Percentiles rank a stretch among this genome's conserved stretches.
These are phyloP conservation scores for Meyerozyma elateridarum DNA, from an alignment of 1,139 yeast genomes.

Conservation along the genomic window DNA sequence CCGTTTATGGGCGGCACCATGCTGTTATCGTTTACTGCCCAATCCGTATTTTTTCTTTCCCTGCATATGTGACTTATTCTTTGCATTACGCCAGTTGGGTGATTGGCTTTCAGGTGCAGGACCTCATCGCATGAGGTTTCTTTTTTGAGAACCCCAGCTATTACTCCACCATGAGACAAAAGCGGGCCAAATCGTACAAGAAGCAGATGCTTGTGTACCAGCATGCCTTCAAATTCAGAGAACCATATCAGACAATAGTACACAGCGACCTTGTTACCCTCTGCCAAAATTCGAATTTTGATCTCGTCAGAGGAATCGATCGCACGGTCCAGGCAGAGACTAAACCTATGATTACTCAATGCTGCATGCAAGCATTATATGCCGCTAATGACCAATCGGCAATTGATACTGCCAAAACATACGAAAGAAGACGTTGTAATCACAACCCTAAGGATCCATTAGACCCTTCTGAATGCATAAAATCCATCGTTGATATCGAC, in stretches of 20 bases:
- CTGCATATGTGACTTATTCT: too few relatives aligned
- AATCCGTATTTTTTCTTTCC: too few relatives aligned
- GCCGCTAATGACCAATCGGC: constrained; percentile 66
- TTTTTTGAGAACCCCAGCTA: background rate
- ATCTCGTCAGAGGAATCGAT: constrained; percentile 69
- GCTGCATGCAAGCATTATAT: constrained; percentile 86
- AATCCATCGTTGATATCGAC: constrained; percentile 60
- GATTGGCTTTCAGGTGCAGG: too few relatives aligned
- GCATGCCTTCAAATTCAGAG: constrained; percentile 86
- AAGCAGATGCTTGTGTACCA: constrained; percentile 84
- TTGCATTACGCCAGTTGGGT: too few relatives aligned
- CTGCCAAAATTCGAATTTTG: constrained; percentile 63
- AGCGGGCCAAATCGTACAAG: constrained; percentile 89
- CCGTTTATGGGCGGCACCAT: too few relatives aligned
- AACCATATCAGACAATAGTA: constrained; percentile 84
- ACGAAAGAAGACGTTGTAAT: constrained; percentile 73
- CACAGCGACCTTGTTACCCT: constrained; percentile 74
- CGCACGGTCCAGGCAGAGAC: constrained; percentile 82
- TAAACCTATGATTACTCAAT: constrained; percentile 95
- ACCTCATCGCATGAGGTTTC: background rate
- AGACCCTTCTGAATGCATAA: constrained; percentile 72
- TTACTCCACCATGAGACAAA: constrained; percentile 73
- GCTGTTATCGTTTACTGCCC: too few relatives aligned
- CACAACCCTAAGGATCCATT: constrained; percentile 59
- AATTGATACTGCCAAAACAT: constrained; percentile 71